Percentiles rank a stretch among this genome's conserved stretches.
Conservation (phyloP, 352 stramenopile species). For the Phytophthora litchii region DNA sequence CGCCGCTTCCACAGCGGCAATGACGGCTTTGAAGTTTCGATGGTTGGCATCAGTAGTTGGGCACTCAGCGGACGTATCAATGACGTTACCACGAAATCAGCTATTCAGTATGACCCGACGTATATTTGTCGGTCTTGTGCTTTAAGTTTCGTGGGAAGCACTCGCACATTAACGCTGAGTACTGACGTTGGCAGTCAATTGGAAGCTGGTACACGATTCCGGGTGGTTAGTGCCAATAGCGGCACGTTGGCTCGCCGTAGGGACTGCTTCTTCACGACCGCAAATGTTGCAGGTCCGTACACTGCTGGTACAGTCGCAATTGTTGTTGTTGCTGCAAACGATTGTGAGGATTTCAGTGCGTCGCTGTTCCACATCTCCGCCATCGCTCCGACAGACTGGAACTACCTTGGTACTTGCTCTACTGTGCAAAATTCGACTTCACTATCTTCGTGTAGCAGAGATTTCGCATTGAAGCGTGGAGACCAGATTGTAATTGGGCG, state of each 20-base stretch:
- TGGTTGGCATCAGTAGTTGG: slow-evolving; percentile 87
- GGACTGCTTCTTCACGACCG: slow-evolving; percentile 78
- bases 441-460: slow-evolving; percentile 52
- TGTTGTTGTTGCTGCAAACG: slow-evolving; percentile 54
- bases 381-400: slow-evolving; percentile 61
- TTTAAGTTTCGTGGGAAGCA: slow-evolving; percentile 44
- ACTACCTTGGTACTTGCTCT: slow-evolving; percentile 75
- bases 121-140: slow-evolving; percentile 66
- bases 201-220: slow-evolving; percentile 61
- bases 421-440: slow-evolving; percentile 25
- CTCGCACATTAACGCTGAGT: slow-evolving; percentile 61
- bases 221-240: slow-evolving; percentile 64
- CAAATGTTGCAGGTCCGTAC: slow-evolving; percentile 49
- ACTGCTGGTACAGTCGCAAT: slow-evolving; percentile 33
- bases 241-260: slow-evolving; percentile 52
- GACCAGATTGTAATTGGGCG: slow-evolving; percentile 83
- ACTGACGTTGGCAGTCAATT: slow-evolving; percentile 61
- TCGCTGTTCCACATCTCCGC: slow-evolving; percentile 56
- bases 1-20: slow-evolving; percentile 86
- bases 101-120: slow-evolving; percentile 52
- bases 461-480: slow-evolving; percentile 73
- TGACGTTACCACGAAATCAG: slow-evolving; percentile 46
- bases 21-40: slow-evolving; percentile 80
- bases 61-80: slow-evolving; percentile 87
- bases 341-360: slow-evolving; percentile 55